Evolutionary conservation across 495 filamentous ascomycete genomes (phyloP).

Genomic region (Peziza echinospora): DNA sequence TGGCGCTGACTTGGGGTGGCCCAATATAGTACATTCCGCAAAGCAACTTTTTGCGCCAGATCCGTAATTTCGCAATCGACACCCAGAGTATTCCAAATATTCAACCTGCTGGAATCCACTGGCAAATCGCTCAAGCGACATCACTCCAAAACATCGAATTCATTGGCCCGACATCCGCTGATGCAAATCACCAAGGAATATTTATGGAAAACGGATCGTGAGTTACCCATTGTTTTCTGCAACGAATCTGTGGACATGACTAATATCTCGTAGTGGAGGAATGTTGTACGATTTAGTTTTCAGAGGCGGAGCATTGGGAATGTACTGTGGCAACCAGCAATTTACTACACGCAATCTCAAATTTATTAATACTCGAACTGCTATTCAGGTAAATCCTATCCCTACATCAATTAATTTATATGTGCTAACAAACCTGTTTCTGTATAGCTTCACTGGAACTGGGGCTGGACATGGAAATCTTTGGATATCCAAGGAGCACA

Average conservation of each 20-base stretch:
- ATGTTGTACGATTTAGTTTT: constrained; percentile 75
- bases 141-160: constrained; percentile 79
- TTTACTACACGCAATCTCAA: constrained; percentile 81
- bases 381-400: constrained; percentile 32
- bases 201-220: constrained; percentile 87
- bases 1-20: too few relatives aligned
- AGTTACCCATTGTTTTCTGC: too few relatives aligned
- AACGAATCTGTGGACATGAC: constrained; percentile 3
- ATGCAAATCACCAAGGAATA: constrained; percentile 68
- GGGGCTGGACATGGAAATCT: constrained; percentile 74
- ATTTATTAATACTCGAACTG: constrained; percentile 76
- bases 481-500: constrained; percentile 60
- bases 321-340: constrained; percentile 83
- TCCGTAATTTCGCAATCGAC: constrained; percentile 89
- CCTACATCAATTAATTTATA: constrained; percentile 25
- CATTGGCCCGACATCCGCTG: constrained; percentile 29
- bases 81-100: constrained; percentile 43
- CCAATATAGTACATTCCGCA: constrained; percentile 73
- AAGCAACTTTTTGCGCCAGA: constrained; percentile 96
- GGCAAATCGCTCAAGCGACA: constrained; percentile 94
- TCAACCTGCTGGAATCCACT: constrained; percentile 67
- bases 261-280: constrained; percentile 33
- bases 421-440: not conserved
- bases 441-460: constrained; percentile 50
- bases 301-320: constrained; percentile 67